Percentiles rank a stretch among this genome's conserved stretches.
These are phyloP conservation scores for Echites panduratus DNA, from an alignment of 257 asterid species.

Conservation along the genomic window DNA sequence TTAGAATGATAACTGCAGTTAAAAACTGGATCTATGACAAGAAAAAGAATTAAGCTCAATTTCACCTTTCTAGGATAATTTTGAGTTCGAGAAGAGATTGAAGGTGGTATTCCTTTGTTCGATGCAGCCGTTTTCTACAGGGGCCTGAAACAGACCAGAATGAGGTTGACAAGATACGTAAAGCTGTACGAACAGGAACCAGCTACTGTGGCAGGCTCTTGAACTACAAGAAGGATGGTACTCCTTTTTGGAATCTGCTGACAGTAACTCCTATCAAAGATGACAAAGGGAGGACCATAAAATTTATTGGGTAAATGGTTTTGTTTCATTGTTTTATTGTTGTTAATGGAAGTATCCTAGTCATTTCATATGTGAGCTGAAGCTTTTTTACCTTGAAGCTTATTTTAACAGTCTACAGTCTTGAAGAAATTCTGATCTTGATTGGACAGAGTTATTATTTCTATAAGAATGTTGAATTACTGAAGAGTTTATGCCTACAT, in stretches of 20 bases:
- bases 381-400: neutral
- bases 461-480: neutral
- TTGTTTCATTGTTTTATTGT: neutral
- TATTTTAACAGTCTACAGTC: neutral
- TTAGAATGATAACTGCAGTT: slow-evolving; percentile 1
- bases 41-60: neutral
- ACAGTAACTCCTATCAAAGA: slow-evolving; percentile 92
- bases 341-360: neutral
- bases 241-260: slow-evolving; percentile 92
- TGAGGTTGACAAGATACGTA: slow-evolving; percentile 76
- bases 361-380: neutral
- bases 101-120: slow-evolving; percentile 28
- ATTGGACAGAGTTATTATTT: neutral
- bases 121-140: slow-evolving; percentile 92
- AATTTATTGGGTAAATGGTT: slow-evolving; percentile 76
- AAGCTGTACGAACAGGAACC: slow-evolving; percentile 56
- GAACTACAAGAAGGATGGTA: slow-evolving; percentile 93
- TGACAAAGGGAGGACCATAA: slow-evolving; percentile 69
- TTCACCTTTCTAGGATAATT: slow-evolving; percentile 4
- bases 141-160: slow-evolving; percentile 83
- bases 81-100: slow-evolving; percentile 21
- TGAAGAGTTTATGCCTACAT: neutral
- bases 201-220: slow-evolving; percentile 96
- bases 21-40: too few relatives aligned
- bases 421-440: neutral